Conservation (phyloP, 2,329 filamentous ascomycete species). For the Hysterium pulicare region DNA sequence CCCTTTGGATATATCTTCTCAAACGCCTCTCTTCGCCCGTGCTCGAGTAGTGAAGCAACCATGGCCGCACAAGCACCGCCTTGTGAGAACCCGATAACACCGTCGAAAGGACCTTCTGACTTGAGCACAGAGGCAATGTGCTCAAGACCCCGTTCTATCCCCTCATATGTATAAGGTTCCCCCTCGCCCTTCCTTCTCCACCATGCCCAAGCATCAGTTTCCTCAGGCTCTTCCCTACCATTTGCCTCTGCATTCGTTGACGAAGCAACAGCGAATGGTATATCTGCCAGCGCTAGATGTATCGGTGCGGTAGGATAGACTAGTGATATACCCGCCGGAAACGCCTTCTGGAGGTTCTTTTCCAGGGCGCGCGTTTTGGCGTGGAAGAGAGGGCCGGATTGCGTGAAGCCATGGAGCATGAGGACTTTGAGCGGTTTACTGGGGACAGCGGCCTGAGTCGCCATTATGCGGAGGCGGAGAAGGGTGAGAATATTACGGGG, state of each 20-base stretch:
- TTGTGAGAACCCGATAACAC: conserved; percentile 36
- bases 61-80: conserved; percentile 62
- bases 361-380: conserved; percentile 84
- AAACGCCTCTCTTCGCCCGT: conserved; percentile 48
- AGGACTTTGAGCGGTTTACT: conserved; percentile 43
- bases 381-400: conserved; percentile 81
- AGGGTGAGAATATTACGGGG: not conserved
- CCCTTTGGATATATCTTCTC: conserved; percentile 34
- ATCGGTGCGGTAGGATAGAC: conserved; percentile 48
- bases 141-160: conserved; percentile 65
- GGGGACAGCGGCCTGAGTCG: conserved; percentile 24
- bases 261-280: conserved; percentile 49
- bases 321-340: conserved; percentile 53
- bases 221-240: conserved; percentile 46
- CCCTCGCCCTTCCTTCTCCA: conserved; percentile 67
- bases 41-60: conserved; percentile 69
- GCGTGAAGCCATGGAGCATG: conserved; percentile 72
- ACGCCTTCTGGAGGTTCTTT: conserved; percentile 73
- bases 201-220: conserved; percentile 76
- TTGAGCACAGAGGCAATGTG: conserved; percentile 50
- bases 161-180: conserved; percentile 57
- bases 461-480: conserved; percentile 24
- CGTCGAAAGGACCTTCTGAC: conserved; percentile 33
- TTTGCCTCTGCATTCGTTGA: conserved; percentile 14
- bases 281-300: conserved; percentile 42